These are phyloP conservation scores for Xanthoconium stramineum DNA, from an alignment of 768 basidiomycete species.

Conservation along the genomic window DNA sequence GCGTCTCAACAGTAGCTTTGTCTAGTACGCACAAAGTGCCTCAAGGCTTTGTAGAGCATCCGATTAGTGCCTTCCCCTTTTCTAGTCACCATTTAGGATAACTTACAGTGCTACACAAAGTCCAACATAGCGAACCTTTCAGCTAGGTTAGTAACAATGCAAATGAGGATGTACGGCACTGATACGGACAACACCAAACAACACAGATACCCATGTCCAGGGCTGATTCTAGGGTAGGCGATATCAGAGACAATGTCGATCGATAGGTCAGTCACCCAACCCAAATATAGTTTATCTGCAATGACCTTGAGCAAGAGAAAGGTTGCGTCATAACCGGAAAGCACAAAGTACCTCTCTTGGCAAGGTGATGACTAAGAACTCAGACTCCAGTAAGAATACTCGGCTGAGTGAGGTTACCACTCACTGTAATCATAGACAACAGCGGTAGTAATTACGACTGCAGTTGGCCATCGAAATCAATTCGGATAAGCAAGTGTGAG, in stretches of 20 bases:
- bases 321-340: not conserved
- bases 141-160: not conserved
- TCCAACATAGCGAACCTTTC: conserved; percentile 1
- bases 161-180: not conserved
- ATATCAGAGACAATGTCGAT: not conserved
- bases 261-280: not conserved
- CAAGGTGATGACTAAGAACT: not conserved
- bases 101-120: not conserved
- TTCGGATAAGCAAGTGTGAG: not conserved
- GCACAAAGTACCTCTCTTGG: not conserved
- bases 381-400: not conserved
- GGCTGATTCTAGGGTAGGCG: not conserved
- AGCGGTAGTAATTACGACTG: not conserved
- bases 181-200: not conserved
- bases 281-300: conserved; percentile 1
- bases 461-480: not conserved
- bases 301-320: not conserved
- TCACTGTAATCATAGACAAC: not conserved
- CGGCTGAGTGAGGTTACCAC: not conserved
- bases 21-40: not conserved
- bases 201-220: not conserved
- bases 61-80: not conserved
- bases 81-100: not conserved
- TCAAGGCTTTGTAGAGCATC: not conserved
- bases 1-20: not conserved